Conservation (phyloP, 1,139 yeast species). For the Suhomyces ambrosiae region DNA sequence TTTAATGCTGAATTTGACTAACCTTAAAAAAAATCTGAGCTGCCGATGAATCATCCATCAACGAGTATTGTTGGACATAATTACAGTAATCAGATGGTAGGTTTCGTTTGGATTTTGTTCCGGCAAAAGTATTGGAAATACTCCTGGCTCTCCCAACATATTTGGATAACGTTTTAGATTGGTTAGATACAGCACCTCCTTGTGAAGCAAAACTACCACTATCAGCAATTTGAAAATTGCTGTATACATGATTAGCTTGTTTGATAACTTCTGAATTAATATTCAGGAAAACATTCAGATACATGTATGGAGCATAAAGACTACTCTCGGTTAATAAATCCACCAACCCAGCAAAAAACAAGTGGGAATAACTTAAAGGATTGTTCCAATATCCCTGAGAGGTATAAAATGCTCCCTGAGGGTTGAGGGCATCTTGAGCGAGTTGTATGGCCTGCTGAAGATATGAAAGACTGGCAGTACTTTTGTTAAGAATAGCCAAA, state of each 20-base stretch:
- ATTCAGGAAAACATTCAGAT: constrained; percentile 10
- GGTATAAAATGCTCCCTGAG: constrained; percentile 16
- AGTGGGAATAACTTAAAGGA: constrained; percentile 16
- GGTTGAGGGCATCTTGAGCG: constrained; percentile 16
- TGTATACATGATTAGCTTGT: constrained; percentile 25
- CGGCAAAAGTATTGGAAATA: not conserved
- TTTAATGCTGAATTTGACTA: constrained; percentile 5
- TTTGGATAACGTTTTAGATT: not conserved
- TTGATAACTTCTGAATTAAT: constrained; percentile 21
- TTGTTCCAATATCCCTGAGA: constrained; percentile 19
- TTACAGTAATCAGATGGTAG: constrained; percentile 3
- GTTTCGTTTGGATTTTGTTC: not conserved
- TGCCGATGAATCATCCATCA: constrained; percentile 21
- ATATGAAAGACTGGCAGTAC: constrained; percentile 9
- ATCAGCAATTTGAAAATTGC: constrained; percentile 21
- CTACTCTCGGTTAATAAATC: constrained; percentile 13
- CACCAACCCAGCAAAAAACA: constrained; percentile 17
- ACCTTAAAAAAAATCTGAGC: constrained; percentile 19
- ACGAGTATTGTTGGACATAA: constrained; percentile 5
- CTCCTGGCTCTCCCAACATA: not conserved
- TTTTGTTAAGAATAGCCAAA: constrained; percentile 13
- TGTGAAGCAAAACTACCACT: constrained; percentile 10
- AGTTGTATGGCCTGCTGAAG: constrained; percentile 15
- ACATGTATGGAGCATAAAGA: constrained; percentile 5
- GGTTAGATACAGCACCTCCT: not conserved